A percentile compares a stretch with the other conserved stretches of the same genome.
Evolutionary conservation across 176 grass and related monocot species (phyloP).

Genomic region (Luzula sylvatica): DNA sequence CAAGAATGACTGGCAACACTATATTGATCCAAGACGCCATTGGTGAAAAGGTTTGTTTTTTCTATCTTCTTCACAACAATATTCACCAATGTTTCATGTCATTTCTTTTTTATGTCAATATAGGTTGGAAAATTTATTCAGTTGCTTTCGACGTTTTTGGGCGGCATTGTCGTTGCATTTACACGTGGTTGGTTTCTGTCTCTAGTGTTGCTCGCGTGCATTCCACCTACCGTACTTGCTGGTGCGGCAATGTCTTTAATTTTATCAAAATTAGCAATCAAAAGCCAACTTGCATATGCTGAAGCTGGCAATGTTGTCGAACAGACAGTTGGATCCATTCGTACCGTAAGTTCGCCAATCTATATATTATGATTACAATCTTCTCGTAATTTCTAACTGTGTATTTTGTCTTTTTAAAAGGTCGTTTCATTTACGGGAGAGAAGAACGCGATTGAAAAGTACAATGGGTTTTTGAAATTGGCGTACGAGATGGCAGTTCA

Average conservation of each 20-base stretch:
- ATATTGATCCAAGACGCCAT: constrained; percentile 77
- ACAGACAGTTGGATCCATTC: constrained; percentile 60
- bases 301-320: constrained; percentile 68
- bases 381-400: too few relatives aligned
- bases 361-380: too few relatives aligned
- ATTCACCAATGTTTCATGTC: too few relatives aligned
- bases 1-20: constrained; percentile 67
- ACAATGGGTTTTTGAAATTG: constrained; percentile 49
- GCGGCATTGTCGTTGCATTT: constrained; percentile 49
- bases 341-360: constrained; percentile 53
- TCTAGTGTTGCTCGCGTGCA: constrained; percentile 41
- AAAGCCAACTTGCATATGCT: constrained; percentile 48
- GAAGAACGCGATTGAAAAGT: constrained; percentile 39
- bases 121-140: constrained; percentile 60
- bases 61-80: too few relatives aligned
- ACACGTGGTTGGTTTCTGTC: constrained; percentile 51
- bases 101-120: neutral
- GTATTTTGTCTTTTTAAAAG: too few relatives aligned
- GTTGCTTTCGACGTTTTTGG: constrained; percentile 42
- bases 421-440: constrained; percentile 74
- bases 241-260: constrained; percentile 40
- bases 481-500: constrained; percentile 43
- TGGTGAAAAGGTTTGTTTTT: constrained; percentile 48
- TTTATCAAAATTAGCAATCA: constrained; percentile 41
- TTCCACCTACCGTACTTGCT: constrained; percentile 39